Percentiles rank a stretch among this genome's conserved stretches.
phyloP scores from a whole-genome alignment of 225 moss, liverwort and hornwort genomes.

The Climacium dendroides region DNA sequence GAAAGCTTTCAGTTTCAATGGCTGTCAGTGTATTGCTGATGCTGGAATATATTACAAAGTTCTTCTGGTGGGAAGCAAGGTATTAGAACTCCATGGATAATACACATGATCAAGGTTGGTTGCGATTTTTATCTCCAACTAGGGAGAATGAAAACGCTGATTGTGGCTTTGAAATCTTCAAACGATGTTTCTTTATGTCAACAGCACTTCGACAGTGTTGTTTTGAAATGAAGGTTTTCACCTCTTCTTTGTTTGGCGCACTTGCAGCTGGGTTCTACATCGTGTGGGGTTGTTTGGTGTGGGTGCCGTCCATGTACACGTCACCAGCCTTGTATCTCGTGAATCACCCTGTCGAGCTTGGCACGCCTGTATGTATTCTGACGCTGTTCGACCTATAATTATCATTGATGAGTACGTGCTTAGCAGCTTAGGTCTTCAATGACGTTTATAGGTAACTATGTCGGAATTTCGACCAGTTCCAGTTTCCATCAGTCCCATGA shows the following conservation, averaged over 20 bases:
- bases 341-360: constrained; percentile 67
- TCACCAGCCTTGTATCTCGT: constrained; percentile 93
- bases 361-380: constrained; percentile 33
- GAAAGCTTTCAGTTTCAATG: constrained; percentile 81
- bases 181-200: neutral
- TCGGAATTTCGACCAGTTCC: neutral
- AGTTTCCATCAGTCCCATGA: neutral
- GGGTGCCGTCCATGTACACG: constrained; percentile 93
- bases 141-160: neutral
- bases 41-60: constrained; percentile 91
- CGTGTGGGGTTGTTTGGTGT: constrained; percentile 95
- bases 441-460: neutral
- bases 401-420: neutral
- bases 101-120: constrained; percentile 90
- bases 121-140: neutral
- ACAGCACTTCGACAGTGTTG: neutral
- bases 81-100: constrained; percentile 97
- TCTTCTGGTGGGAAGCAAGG: constrained; percentile 98
- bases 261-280: constrained; percentile 96
- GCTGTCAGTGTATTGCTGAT: constrained; percentile 71
- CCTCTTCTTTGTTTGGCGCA: neutral
- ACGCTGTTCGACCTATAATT: neutral
- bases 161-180: neutral
- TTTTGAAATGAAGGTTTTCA: neutral
- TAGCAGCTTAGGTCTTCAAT: too few species aligned